phyloP scores from a whole-genome alignment of 2,329 filamentous ascomycete genomes.

The Phyllosticta citriasiana region DNA sequence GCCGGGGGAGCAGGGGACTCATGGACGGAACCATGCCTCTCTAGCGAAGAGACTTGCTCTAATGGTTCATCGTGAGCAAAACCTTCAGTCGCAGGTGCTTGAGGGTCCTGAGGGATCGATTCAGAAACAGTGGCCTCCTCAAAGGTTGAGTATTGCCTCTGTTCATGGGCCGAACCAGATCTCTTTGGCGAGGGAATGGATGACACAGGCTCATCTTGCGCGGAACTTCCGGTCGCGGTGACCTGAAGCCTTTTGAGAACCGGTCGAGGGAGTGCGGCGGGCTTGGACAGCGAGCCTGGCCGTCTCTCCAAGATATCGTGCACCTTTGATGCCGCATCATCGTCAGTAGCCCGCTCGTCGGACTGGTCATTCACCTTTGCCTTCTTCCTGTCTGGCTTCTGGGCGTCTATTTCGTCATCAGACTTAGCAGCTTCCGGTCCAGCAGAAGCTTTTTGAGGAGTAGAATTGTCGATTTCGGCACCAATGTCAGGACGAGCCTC shows the following conservation, averaged over 20 bases:
- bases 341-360: neutral
- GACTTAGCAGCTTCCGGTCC: neutral
- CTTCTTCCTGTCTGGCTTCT: neutral
- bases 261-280: neutral
- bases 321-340: neutral
- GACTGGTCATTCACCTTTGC: neutral
- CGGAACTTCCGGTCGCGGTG: neutral
- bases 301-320: neutral
- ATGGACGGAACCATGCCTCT: neutral
- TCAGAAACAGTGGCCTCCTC: neutral
- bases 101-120: neutral
- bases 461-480: neutral
- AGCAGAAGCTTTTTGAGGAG: neutral
- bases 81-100: neutral
- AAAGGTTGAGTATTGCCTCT: neutral
- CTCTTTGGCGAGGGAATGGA: neutral
- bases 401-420: neutral
- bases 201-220: neutral
- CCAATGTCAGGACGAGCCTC: neutral
- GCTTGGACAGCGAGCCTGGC: neutral
- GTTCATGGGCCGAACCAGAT: neutral
- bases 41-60: neutral
- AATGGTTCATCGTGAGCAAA: neutral
- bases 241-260: neutral
- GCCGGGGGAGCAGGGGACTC: neutral